Evolutionary conservation across 2,329 filamentous ascomycete genomes (phyloP), one percentile per base, ranked within the genome.

Genomic region (Arthrobotrys iridis): DNA sequence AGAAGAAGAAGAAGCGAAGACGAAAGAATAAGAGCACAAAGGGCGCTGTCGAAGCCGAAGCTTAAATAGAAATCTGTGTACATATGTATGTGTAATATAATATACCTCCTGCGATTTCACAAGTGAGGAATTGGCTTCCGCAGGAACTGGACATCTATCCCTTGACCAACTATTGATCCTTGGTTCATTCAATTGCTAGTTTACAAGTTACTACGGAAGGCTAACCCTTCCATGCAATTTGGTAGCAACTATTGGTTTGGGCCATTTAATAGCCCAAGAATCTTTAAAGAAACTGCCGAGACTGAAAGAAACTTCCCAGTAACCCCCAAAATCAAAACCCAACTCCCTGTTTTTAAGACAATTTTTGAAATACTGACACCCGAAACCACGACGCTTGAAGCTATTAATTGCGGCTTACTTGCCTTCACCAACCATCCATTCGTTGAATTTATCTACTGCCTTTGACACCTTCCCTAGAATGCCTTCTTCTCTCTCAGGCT

Each of bases 1-100:
- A 82, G 77, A 81, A 80, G 67, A 82, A 82, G 79, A 82, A 81
- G 75, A 83, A 81, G 78, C 82, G 81, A 77, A 80, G 77, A 77
- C 81, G 80, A 79, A 81, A 81, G 78, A 81, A 80, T 43, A 81
- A 82, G 63, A 79, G 78, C 6, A 79, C 80, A 26, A 22, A 40
- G n/a, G 63, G 64, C 52, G 57, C 63, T 22, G 33, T 24, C 4
- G 57, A 63, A 26, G 41, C 5, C 6, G 71, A 68, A 15, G 28
- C 63, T 13, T 75, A 63, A 60, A 22, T 3, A 15, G 8, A 18
- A n/a, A 22, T 11, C 10, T 13, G n/a, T n/a, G n/a, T 41, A 18
- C 18, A 8, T 4, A 10, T 15, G 11, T 55, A 7, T 37, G 11
- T 46, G 43, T 35, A 48, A 50, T 63, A 62, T 63, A 33, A 6